Evolutionary conservation across 2,329 filamentous ascomycete genomes (phyloP), one percentile per base, ranked within the genome.

Genomic region (Cercospora sp.): DNA sequence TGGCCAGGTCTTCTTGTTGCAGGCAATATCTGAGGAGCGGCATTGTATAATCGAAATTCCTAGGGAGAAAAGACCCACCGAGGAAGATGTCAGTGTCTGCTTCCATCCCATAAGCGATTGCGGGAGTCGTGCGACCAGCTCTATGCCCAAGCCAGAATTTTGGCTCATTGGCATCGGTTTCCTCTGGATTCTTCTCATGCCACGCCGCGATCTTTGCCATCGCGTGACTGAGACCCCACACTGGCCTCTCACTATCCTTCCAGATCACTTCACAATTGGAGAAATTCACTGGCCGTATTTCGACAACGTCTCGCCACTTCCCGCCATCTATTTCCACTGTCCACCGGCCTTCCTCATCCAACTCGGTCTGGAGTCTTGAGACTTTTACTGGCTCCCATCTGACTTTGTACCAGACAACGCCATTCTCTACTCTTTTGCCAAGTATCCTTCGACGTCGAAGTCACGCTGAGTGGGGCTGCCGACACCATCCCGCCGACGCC

Each of bases 161-260:
- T 13, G 65, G 65, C 49, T 28, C 18, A 18, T 24, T n/a, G 3
- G 34, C 12, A 5, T 61, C 24, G 3, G 10, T 43, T 21, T 58
- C 32, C 7, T 66, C 65, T 13, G 49, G 59, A 34, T 63, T 60
- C 1, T 3, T 26, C 28, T 30, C 10, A n/a, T 66, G 60, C n/a
- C 26, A 66, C 5, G 34, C 65, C 2, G 59, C 49, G 5, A 66
- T 62, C 6, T 7, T 37, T 6, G 8, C 49, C n/a, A 62, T 28
- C 5, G 65, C 65, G 7, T 26, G 34, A 5, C 65, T 21, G 7
- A 66, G 24, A 5, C 24, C 13, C 65, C 65, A 66, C n/a, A 66
- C 65, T 8, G 59, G 28, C 32, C 60, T 53, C 59, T 59, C 61
- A n/a, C 43, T 62, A 6, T 66, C 59, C 10, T 24, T 16, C 59